phyloP scores from a whole-genome alignment of 768 basidiomycete species.

The Exidia glandulosa region DNA sequence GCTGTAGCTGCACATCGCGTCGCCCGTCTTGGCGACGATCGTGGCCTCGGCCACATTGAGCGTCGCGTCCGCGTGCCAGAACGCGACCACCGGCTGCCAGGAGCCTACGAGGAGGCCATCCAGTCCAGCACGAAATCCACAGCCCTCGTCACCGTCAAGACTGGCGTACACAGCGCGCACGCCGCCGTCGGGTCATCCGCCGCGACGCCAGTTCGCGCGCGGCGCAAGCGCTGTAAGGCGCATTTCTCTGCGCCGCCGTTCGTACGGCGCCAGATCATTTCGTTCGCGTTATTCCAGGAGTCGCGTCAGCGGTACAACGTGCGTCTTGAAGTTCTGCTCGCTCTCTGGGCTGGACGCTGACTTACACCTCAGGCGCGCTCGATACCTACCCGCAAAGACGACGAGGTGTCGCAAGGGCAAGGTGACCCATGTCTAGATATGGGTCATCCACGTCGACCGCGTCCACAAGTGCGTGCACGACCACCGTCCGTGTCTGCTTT shows the following conservation, averaged over 20 bases:
- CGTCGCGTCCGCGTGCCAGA: too few species aligned
- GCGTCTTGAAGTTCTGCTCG: conserved; percentile 20
- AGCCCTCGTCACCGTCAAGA: too few species aligned
- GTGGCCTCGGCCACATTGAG: too few species aligned
- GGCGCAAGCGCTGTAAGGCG: conserved; percentile 96
- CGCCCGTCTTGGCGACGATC: too few species aligned
- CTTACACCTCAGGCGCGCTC: conserved; percentile 57
- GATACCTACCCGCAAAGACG: conserved; percentile 92
- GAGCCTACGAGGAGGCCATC: too few species aligned
- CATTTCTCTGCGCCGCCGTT: conserved; percentile 96
- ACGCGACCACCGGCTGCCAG: too few species aligned
- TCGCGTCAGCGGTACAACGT: conserved; percentile 87
- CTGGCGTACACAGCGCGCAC: too few species aligned
- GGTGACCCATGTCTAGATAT: conserved; percentile 91
- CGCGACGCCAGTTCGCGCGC: too few species aligned
- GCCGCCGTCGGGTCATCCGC: too few species aligned
- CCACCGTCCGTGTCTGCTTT: neutral
- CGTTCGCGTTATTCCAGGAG: conserved; percentile 89
- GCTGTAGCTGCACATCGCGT: too few species aligned
- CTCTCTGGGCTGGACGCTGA: conserved; percentile 3
- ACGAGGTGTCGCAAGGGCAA: conserved; percentile 98
- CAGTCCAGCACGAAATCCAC: too few species aligned
- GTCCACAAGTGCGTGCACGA: conserved; percentile 36
- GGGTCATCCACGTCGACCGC: conserved; percentile 97
- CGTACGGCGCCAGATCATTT: conserved; percentile 95